Conservation (phyloP, 257 asterid genomes). For the Anisodus tanguticus region DNA sequence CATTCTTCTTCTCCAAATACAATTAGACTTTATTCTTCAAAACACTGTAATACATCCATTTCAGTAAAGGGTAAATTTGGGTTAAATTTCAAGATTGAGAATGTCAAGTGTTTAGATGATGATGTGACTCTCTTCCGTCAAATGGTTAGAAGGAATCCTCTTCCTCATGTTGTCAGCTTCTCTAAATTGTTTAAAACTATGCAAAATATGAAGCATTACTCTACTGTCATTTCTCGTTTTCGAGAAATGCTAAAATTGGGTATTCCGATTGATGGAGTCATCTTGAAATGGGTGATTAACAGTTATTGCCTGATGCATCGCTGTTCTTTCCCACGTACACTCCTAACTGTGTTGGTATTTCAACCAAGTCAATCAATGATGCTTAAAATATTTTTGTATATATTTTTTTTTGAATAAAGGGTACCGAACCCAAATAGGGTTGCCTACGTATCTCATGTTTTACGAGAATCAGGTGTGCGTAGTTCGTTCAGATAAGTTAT, state of each 20-base stretch:
- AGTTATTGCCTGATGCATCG: neutral
- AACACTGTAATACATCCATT: too few species aligned
- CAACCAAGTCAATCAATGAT: too few species aligned
- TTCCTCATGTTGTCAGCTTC: neutral
- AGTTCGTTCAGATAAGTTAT: too few species aligned
- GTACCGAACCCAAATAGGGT: too few species aligned
- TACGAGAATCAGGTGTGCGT: too few species aligned
- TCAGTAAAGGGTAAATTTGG: neutral
- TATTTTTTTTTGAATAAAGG: too few species aligned
- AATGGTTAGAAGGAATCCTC: neutral
- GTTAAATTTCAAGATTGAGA: neutral
- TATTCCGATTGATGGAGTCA: neutral
- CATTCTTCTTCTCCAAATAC: too few species aligned
- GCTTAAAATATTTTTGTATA: too few species aligned
- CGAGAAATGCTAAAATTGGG: neutral
- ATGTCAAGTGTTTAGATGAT: neutral
- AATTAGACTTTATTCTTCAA: too few species aligned
- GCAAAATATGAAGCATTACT: neutral
- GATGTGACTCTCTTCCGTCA: neutral
- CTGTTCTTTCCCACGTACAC: too few species aligned
- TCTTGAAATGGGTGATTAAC: neutral
- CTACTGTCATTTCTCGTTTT: neutral
- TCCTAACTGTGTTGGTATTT: too few species aligned
- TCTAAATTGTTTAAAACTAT: neutral
- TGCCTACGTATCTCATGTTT: too few species aligned